phyloP scores from a whole-genome alignment of 1,284 basidiomycete species.

The Cryptococcus floricola region DNA sequence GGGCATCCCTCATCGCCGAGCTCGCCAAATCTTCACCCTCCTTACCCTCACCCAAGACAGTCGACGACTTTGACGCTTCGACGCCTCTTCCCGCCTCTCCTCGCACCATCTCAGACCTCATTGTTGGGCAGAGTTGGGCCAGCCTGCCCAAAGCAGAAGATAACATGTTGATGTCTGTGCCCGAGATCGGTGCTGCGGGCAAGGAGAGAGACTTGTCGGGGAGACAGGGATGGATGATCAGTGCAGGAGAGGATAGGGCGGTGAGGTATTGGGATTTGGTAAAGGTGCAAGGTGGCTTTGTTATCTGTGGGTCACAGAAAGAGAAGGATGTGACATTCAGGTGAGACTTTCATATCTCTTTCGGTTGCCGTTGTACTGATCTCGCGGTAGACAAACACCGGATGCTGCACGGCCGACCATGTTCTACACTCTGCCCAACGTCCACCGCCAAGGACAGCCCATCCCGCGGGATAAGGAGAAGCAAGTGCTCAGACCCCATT shows the following conservation, averaged over 20 bases:
- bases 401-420: constrained; percentile 10
- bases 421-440: constrained; percentile 31
- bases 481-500: constrained; percentile 47
- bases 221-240: constrained; percentile 39
- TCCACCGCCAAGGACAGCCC: constrained; percentile 18
- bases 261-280: constrained; percentile 46
- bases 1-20: constrained; percentile 29
- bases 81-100: constrained; percentile 10
- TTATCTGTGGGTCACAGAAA: constrained; percentile 43
- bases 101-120: constrained; percentile 23
- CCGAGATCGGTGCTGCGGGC: constrained; percentile 11
- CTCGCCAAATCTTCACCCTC: constrained; percentile 19
- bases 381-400: neutral
- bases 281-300: constrained; percentile 33
- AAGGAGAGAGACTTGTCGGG: neutral
- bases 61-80: constrained; percentile 7
- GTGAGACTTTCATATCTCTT: constrained; percentile 10
- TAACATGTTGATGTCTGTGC: constrained; percentile 22
- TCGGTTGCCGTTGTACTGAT: neutral
- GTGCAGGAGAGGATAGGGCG: constrained; percentile 44
- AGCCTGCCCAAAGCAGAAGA: constrained; percentile 21
- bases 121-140: constrained; percentile 30
- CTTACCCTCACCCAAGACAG: constrained; percentile 7
- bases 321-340: constrained; percentile 45
- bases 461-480: constrained; percentile 7